Conservation (phyloP, 148 eudicot species). For the Arbutus unedo region DNA sequence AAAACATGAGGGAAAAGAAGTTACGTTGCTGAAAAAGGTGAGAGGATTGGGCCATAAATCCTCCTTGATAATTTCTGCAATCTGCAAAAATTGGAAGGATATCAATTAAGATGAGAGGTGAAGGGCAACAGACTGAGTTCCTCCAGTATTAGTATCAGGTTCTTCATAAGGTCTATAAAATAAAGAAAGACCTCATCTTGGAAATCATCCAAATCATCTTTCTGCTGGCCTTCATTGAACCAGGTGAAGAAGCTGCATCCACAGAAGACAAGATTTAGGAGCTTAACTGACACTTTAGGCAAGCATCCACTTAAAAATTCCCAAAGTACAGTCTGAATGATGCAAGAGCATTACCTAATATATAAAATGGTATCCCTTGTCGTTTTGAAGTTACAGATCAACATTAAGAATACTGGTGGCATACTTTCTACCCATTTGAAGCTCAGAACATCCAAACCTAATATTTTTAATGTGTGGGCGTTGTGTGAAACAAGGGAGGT, state of each 20-base stretch:
- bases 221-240: conserved; percentile 62
- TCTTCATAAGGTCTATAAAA: background rate
- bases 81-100: conserved; percentile 38
- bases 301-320: background rate
- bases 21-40: conserved; percentile 76
- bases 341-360: conserved; percentile 1
- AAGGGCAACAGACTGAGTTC: background rate
- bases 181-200: conserved; percentile 61
- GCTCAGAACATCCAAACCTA: background rate
- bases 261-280: conserved; percentile 1
- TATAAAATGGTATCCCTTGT: background rate
- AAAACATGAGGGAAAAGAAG: background rate
- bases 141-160: background rate
- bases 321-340: background rate
- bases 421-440: background rate
- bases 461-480: background rate
- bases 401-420: background rate
- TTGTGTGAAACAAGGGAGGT: background rate
- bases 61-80: conserved; percentile 95
- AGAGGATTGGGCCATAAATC: conserved; percentile 97
- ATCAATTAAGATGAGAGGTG: background rate
- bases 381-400: background rate
- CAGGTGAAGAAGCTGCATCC: conserved; percentile 84
- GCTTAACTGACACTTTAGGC: background rate
- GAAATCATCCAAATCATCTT: conserved; percentile 55